Evolutionary conservation across 2,329 filamentous ascomycete species (phyloP).

Genomic region (Celoporthe dispersa): DNA sequence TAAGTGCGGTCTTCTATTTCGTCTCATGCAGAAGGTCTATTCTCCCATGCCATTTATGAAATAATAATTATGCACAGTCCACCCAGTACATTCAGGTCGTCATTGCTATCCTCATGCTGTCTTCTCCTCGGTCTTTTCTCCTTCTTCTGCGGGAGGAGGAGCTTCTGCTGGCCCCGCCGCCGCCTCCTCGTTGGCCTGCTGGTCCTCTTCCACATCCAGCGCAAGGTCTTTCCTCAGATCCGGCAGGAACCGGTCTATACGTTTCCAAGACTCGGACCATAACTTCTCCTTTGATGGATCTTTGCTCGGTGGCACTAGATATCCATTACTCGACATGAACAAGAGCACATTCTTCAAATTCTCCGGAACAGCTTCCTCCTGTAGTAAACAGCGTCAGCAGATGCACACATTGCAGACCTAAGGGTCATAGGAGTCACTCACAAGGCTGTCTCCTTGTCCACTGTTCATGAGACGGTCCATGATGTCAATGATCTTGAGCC

Average conservation of each 20-base stretch:
- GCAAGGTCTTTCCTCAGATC: conserved; percentile 62
- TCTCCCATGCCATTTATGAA: conserved; percentile 14
- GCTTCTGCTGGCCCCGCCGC: conserved; percentile 12
- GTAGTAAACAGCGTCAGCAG: conserved; percentile 30
- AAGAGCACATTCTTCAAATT: conserved; percentile 94
- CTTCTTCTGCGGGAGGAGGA: conserved; percentile 14
- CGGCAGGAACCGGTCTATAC: conserved; percentile 67
- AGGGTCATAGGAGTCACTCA: conserved; percentile 52
- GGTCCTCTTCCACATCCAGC: conserved; percentile 48
- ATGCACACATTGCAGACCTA: conserved; percentile 16
- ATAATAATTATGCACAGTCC: background rate
- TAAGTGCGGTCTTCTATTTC: background rate
- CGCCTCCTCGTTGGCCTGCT: conserved; percentile 1
- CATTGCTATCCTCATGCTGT: conserved; percentile 16
- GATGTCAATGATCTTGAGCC: conserved; percentile 89
- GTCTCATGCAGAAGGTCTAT: conserved; percentile 17
- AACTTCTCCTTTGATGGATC: conserved; percentile 60
- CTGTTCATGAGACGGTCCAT: conserved; percentile 97
- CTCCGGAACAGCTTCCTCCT: conserved; percentile 95
- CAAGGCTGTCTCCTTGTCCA: conserved; percentile 85
- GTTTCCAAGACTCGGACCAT: conserved; percentile 68
- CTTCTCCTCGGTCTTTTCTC: conserved; percentile 18
- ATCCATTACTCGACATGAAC: conserved; percentile 90
- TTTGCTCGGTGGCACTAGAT: conserved; percentile 71
- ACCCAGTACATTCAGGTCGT: background rate